Percentiles rank a stretch among this genome's conserved stretches.
Evolutionary conservation across 1,284 basidiomycete species (phyloP).

Genomic region (Thecaphora frezii): DNA sequence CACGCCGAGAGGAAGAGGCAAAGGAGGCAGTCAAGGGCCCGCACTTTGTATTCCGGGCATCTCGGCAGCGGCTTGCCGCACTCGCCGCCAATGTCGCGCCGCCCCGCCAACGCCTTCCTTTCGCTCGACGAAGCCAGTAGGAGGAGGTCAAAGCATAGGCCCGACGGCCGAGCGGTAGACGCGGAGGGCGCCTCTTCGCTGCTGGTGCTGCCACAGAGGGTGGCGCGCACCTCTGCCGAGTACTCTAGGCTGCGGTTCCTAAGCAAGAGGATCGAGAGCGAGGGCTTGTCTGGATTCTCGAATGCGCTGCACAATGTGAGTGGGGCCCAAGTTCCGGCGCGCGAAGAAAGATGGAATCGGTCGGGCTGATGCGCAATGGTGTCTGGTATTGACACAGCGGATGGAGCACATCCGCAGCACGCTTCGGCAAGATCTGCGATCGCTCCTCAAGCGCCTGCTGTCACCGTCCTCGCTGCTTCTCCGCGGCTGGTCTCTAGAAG

Average conservation of each 20-base stretch:
- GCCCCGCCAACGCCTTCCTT: too few species aligned
- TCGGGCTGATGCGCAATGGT: too few species aligned
- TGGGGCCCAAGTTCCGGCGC: too few species aligned
- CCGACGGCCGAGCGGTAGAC: too few species aligned
- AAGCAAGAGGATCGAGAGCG: constrained; percentile 73
- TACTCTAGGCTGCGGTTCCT: constrained; percentile 92
- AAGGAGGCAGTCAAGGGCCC: too few species aligned
- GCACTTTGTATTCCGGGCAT: too few species aligned
- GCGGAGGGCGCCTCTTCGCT: constrained; percentile 4
- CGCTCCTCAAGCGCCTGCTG: constrained; percentile 69
- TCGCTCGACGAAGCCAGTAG: too few species aligned
- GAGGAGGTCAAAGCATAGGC: too few species aligned
- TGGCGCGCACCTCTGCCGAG: constrained; percentile 81
- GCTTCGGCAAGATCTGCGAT: constrained; percentile 78
- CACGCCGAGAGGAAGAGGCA: too few species aligned
- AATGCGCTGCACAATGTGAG: constrained; percentile 79
- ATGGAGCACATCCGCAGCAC: constrained; percentile 78
- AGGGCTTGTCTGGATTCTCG: constrained; percentile 72
- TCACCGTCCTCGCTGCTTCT: constrained; percentile 24
- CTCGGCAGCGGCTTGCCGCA: too few species aligned
- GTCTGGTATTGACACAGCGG: constrained; percentile 55
- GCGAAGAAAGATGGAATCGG: too few species aligned
- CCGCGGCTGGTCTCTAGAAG: constrained; percentile 18
- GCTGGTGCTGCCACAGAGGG: constrained; percentile 67
- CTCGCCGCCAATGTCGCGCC: too few species aligned